phyloP scores from a whole-genome alignment of 2,329 filamentous ascomycete species.

The Kalmusia sp. region DNA sequence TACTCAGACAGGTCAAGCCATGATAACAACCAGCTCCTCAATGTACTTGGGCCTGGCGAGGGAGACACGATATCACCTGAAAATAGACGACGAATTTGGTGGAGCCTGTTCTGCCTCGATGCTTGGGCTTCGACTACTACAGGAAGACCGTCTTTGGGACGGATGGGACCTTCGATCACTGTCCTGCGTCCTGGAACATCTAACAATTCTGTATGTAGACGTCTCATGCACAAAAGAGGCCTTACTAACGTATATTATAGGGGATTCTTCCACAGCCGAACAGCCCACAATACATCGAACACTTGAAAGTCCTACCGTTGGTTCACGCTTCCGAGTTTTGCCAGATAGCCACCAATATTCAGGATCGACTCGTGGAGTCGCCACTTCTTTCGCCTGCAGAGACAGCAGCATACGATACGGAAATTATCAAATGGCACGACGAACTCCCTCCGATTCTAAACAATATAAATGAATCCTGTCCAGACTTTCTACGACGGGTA shows the following conservation, averaged over 20 bases:
- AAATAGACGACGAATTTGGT: constrained; percentile 52
- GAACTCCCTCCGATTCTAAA: constrained; percentile 64
- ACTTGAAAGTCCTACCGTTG: constrained; percentile 72
- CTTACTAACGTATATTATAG: constrained; percentile 3
- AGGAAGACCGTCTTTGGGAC: constrained; percentile 49
- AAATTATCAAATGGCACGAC: constrained; percentile 76
- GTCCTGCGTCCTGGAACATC: constrained; percentile 46
- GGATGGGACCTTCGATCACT: constrained; percentile 48
- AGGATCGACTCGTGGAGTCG: constrained; percentile 75
- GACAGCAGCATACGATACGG: constrained; percentile 69
- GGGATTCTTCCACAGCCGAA: constrained; percentile 36
- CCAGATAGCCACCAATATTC: constrained; percentile 78
- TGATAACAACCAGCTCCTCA: constrained; percentile 22
- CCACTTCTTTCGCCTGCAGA: constrained; percentile 73
- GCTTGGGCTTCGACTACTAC: constrained; percentile 54
- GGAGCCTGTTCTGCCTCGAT: constrained; percentile 54
- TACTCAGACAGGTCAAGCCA: constrained; percentile 47
- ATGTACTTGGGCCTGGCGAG: constrained; percentile 30
- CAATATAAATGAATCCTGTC: constrained; percentile 66
- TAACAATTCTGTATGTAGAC: constrained; percentile 34
- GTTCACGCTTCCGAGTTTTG: constrained; percentile 82
- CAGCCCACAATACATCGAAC: constrained; percentile 53
- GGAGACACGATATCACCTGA: constrained; percentile 47
- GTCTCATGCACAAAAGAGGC: background rate
- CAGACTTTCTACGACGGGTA: constrained; percentile 73